Evolutionary conservation across 2,329 filamentous ascomycete species (phyloP), one percentile per base, ranked within the genome.

Genomic region (Fusarium odoratissimum): DNA sequence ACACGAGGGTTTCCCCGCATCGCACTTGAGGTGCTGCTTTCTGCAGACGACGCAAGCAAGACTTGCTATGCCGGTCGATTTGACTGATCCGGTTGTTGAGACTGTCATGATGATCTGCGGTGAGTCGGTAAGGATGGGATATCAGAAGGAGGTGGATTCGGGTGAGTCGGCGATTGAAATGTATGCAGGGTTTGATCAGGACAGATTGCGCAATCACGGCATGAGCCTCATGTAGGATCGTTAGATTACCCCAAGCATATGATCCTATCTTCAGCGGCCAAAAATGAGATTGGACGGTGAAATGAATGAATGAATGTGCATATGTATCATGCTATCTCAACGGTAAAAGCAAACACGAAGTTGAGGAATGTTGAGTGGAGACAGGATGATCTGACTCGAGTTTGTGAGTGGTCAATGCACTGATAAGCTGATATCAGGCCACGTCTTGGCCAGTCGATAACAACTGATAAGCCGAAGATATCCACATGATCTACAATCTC

Each of bases 11-110:
- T 56, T 69, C 17, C 69, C 67, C n/a, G 59, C 74, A 42, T 76
- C 74, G 42, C 74, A 76, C 48, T 76, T 76, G 41, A 76, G 69
- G 16, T 76, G 74, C 6, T 76, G 72, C 12, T 72, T 75, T 44
- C 74, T 63, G 55, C 74, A 76, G 8, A 64, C 70, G 41, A 71
- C 71, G 38, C 74, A 76, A 9, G 74, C 74, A 4, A 76, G 67
- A 3, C 67, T 46, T 6, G 67, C 71, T 23, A 73, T 62, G 1
- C 71, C 71, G 3, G 62, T 67, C 3, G 56, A 33, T 33, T 72
- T 73, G 9, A 62, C 46, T 40, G 63, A 67, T 33, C 49, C 54
- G 25, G 41, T 46, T 19, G 58, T 60, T 25, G 55, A 67, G 38
- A 49, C 28, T 25, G 71, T 44, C 71, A 73, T 73, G 31, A 8